Evolutionary conservation across 129 eudicot species (phyloP), one percentile per base, ranked within the genome.

Genomic region (Escallonia rubra): DNA sequence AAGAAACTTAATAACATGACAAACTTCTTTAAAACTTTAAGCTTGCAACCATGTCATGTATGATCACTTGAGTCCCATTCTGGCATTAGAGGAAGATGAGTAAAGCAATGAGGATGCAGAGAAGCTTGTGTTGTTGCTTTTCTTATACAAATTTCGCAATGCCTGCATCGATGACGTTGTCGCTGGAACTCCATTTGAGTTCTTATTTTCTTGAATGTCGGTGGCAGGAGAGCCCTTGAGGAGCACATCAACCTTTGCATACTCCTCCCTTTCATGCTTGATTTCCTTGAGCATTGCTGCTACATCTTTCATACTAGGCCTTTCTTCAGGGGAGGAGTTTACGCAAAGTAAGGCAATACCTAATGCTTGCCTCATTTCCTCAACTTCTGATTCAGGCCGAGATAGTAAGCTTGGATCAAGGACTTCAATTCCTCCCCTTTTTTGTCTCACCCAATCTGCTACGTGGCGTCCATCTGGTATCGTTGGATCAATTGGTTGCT

Each of bases 201-300:
- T 65, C 14, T 71, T 62, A 42, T 57, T 72, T 52, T 67, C 72
- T 45, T 50, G 2, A 41, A 45, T 43, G 14, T 62, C 61, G 10
- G 65, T 59, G 40, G 76, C 77, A 42, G 85, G 87, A 6, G 95
- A 81, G 3, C 83, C 91, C 23, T 90, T 90, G 40, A 86, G 72
- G 12, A 86, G 83, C 34, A 77, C 76, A 42, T 90, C 95, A 14
- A 82, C 91, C 71, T 90, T 90, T 6, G 88, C 82, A 12, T 78
- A 84, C 56, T 90, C 97, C 65, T 87, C 92, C 40, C 90, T 63
- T 64, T 87, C 97, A 57, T 87, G 85, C 72, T 83, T 87, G 76
- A 90, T 87, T 68, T 90, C 97, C 63, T 70, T 87, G 40, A 90
- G 68, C 97, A 90, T 90, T 42, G 95, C 97, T 4, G 91, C 91